Evolutionary conservation across 768 basidiomycete species (phyloP), one percentile per base, ranked within the genome.

Genomic region (Hypsizygus marmoreus): DNA sequence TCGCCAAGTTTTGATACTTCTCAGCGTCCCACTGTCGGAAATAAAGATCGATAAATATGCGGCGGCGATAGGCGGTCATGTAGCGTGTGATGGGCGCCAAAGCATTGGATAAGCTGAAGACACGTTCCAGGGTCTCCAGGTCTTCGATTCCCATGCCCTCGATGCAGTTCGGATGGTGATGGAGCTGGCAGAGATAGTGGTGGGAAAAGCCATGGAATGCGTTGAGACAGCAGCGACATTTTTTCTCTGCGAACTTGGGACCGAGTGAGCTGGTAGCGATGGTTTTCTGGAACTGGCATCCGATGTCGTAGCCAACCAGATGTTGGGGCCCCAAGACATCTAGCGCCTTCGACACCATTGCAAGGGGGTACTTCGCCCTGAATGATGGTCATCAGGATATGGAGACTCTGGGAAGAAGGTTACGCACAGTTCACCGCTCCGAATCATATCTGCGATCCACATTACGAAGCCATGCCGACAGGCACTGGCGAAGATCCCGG

Each of bases 131-230:
- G 0, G 59, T 64, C 37, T 67, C 61, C 2, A 69, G 48, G 39
- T 72, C 71, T 46, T 70, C 66, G 4, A 70, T 43, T 10, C 70
- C 70, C 13, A 54, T 50, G 2, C 67, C 61, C 3, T 34, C 31
- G 16, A 65, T 58, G 37, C 37, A 36, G 37, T 55, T 57, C 13
- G 64, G 67, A 35, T 70, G 71, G 45, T 62, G 45, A 2, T 47
- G 20, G 1, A 62, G 40, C 45, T 73, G 71, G 37, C 69, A 73
- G 5, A 16, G 5, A 47, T 58, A 56, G 41, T 65, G 54, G 51
- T 74, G 69, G 6, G 62, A 42, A 43, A 69, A 67, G 0, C 69
- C 66, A 49, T 71, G 68, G 41, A 70, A 71, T 2, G 66, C 55
- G 42, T 59, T 58, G 33, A 60, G 49, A 12, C 57, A 46, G 25